phyloP scores from a whole-genome alignment of 495 filamentous ascomycete species.

The Apodospora peruviana region DNA sequence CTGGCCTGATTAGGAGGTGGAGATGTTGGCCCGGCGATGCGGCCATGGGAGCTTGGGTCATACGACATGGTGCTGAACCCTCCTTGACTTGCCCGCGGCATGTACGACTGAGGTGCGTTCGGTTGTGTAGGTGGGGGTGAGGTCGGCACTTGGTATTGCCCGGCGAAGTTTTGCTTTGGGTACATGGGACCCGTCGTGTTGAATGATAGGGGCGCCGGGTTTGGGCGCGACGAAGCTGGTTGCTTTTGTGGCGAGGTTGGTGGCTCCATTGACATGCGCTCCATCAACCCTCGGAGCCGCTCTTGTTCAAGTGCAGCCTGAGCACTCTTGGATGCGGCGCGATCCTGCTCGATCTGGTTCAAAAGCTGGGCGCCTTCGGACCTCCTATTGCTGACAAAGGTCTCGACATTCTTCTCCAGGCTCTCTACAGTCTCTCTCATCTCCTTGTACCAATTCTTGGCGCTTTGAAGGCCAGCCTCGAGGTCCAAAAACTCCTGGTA shows the following conservation, averaged over 20 bases:
- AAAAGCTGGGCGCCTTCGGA: conserved; percentile 88
- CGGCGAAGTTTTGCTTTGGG: conserved; percentile 38
- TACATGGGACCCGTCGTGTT: conserved; percentile 36
- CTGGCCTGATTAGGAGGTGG: conserved; percentile 41
- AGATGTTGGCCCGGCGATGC: conserved; percentile 44
- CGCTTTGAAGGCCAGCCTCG: conserved; percentile 75
- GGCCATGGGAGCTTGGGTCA: conserved; percentile 43
- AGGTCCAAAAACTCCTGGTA: conserved; percentile 91
- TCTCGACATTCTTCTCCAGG: conserved; percentile 93
- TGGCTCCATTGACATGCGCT: conserved; percentile 79
- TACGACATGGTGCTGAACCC: conserved; percentile 24
- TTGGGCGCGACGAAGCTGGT: conserved; percentile 42
- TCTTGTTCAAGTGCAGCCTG: conserved; percentile 84
- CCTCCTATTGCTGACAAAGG: conserved; percentile 89
- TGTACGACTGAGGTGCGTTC: conserved; percentile 29
- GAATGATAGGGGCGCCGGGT: conserved; percentile 38
- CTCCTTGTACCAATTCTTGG: conserved; percentile 87
- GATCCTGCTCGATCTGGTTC: conserved; percentile 77
- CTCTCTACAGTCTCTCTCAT: conserved; percentile 95
- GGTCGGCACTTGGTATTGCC: conserved; percentile 47
- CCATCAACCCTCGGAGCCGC: conserved; percentile 84
- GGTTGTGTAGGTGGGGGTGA: conserved; percentile 46
- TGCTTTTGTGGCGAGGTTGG: conserved; percentile 36
- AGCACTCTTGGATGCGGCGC: conserved; percentile 57
- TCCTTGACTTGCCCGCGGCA: conserved; percentile 16